Base-by-base conservation (phyloP, 441 rosid species). In the Arabidopsis lyrata region DNA sequence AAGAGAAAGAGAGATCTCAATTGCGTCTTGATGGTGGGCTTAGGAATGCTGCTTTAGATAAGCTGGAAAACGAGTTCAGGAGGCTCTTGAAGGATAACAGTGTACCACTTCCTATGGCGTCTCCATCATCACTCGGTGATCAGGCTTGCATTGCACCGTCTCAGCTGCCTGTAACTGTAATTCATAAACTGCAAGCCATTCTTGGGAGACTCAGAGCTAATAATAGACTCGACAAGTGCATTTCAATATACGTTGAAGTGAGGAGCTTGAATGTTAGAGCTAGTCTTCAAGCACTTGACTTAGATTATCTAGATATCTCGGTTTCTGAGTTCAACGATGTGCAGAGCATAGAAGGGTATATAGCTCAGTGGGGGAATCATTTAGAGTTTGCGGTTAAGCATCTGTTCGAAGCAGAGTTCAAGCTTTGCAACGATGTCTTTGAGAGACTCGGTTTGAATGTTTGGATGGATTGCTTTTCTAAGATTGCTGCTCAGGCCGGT, bases 331-430 rank as follows among this genome's bases (percentile, higher is more conserved):
- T 87, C 81, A 91, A 88, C 42, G 86, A 87, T 58, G 95, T 91
- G 72, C 97, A 95, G 83, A 86, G 92, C 81, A 95, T 95, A 74
- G 98, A 95, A 75, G 86, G 84, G 8, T 88, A 91, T 64, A 88
- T 95, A 36, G 88, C 87, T 10, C 91, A 87, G 69, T 95, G 99
- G 99, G 97, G 97, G 31, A 88, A 77, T 68, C 98, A 95, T 88
- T 82, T 95, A 80, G 99, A 92, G 86, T 95, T 95, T 84, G 99
- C 99, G 0, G 98, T 95, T 57, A 95, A 95, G 82, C 97, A 92
- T 84, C 80, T 95, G 81, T 90, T 95, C 36, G 99, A 95, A 81
- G 99, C 95, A 1, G 99, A 95, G 80, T 92, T 85, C 82, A 89
- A 87, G 78, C 93, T 95, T 52, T 92, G 99, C 62, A 91, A 84